A percentile compares a stretch with the other conserved stretches of the same genome.
Evolutionary conservation across 805 yeast genomes (phyloP).

Genomic region (Teunomyces tritomae): DNA sequence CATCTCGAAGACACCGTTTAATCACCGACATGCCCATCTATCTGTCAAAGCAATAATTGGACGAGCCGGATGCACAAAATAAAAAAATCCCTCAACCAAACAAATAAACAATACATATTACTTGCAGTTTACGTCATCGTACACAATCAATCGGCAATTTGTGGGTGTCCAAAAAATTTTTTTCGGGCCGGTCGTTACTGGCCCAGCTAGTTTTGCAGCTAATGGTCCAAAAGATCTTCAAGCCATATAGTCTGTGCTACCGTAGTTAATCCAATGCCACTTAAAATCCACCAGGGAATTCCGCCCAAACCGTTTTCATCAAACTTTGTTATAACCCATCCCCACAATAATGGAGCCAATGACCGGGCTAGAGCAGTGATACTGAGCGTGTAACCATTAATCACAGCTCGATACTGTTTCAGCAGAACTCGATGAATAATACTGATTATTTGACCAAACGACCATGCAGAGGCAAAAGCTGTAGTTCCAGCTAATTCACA

Average conservation of each 20-base stretch:
- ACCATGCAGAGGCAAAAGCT: constrained; percentile 42
- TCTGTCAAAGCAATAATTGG: neutral
- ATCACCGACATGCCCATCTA: neutral
- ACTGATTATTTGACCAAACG: constrained; percentile 52
- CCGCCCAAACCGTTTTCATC: constrained; percentile 11
- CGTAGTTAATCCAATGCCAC: neutral
- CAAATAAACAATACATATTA: neutral
- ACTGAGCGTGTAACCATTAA: constrained; percentile 57
- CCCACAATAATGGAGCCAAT: constrained; percentile 58
- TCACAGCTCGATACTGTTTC: constrained; percentile 53
- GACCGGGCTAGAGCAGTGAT: constrained; percentile 54
- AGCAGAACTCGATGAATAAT: constrained; percentile 55
- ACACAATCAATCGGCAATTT: neutral
- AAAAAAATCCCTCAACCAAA: constrained; percentile 2
- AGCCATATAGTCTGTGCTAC: neutral
- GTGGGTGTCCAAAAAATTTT: neutral
- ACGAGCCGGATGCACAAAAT: neutral
- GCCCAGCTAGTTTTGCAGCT: neutral
- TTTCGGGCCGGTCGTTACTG: neutral
- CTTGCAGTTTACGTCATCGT: neutral
- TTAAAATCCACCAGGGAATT: neutral
- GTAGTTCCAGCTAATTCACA: constrained; percentile 25
- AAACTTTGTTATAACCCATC: constrained; percentile 35
- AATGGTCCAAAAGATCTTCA: neutral
- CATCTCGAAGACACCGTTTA: neutral